These are phyloP conservation scores for Cyclotella sp. DNA, from an alignment of 108 stramenopile genomes.

Conservation along the genomic window DNA sequence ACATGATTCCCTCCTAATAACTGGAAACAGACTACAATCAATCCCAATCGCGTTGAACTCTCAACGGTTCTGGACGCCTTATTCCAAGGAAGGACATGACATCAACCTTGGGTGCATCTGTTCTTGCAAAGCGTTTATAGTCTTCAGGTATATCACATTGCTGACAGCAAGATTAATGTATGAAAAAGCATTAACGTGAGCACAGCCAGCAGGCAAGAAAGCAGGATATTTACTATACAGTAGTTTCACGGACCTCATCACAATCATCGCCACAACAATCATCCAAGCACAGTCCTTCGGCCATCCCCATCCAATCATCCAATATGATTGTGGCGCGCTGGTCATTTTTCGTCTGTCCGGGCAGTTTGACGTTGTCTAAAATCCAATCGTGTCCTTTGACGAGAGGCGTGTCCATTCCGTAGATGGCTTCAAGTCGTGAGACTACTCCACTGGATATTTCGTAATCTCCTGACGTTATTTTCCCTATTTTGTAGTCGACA, in stretches of 20 bases:
- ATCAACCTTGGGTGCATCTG: constrained; percentile 34
- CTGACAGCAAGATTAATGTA: constrained; percentile 3
- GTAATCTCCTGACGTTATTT: not conserved
- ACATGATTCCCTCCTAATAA: too few species aligned
- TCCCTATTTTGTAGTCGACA: not conserved
- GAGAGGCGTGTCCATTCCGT: not conserved
- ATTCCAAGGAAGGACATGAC: constrained; percentile 55
- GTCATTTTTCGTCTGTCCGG: not conserved
- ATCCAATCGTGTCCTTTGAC: not conserved
- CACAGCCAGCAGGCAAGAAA: not conserved
- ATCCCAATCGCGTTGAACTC: constrained; percentile 47
- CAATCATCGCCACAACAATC: constrained; percentile 47
- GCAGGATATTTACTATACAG: not conserved
- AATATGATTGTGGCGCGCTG: not conserved
- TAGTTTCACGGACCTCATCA: constrained; percentile 27
- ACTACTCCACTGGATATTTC: not conserved
- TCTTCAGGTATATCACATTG: constrained; percentile 56
- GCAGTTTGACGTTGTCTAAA: not conserved
- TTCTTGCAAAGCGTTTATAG: constrained; percentile 28
- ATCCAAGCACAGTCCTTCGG: constrained; percentile 22
- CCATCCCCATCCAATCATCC: constrained; percentile 11
- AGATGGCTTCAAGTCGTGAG: constrained; percentile 22
- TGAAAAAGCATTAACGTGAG: not conserved
- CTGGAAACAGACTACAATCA: not conserved
- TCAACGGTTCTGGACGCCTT: constrained; percentile 41